Base-by-base conservation (phyloP, 2,329 filamentous ascomycete genomes). In the Tricladium varicosporioides region DNA sequence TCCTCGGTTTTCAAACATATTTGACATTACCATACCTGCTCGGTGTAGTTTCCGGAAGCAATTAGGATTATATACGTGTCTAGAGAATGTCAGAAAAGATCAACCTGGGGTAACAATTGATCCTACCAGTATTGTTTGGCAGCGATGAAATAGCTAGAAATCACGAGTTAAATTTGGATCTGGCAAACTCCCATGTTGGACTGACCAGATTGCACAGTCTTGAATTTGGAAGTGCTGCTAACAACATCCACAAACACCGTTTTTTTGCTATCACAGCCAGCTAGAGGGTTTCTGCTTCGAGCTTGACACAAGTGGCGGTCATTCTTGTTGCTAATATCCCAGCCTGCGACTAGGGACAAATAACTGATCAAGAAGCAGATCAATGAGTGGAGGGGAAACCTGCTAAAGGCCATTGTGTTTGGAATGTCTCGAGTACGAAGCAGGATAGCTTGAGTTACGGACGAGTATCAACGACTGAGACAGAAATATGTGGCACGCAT, bases 1-100 rank as follows among this genome's bases (percentile, higher is more conserved):
- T 0, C 85, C 85, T 0, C 83, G 75, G 0, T 27, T 27, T 27
- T 27, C 4, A 27, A 27, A 27, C 7, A 7, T 27, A 27, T 27
- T 27, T 27, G 7, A 3, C 4, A 27, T 27, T 27, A 7, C 22
- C 36, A 4, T 40, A 40, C 36, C 36, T 40, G 36, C 36, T 40
- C 36, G 11, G 36, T 40, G 36, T 40, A 40, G n/a, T 40, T 40
- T n/a, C 36, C 36, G 11, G 36, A 40, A n/a, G 36, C 36, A 40
- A 40, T 40, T 11, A 40, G 36, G n/a, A 40, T 40, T 13, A 40
- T n/a, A 10, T 40, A 40, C 3, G 36, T 40, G 11, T 40, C 36
- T 40, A n/a, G 36, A 40, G 36, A 11, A 3, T 4, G 10, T 40
- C 36, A 40, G 9, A 5, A 40, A 4, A 40, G 11, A 40, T 2